Base-by-base conservation (phyloP, 192 early-diverging fungal species). In the Lobosporangium transversale region DNA sequence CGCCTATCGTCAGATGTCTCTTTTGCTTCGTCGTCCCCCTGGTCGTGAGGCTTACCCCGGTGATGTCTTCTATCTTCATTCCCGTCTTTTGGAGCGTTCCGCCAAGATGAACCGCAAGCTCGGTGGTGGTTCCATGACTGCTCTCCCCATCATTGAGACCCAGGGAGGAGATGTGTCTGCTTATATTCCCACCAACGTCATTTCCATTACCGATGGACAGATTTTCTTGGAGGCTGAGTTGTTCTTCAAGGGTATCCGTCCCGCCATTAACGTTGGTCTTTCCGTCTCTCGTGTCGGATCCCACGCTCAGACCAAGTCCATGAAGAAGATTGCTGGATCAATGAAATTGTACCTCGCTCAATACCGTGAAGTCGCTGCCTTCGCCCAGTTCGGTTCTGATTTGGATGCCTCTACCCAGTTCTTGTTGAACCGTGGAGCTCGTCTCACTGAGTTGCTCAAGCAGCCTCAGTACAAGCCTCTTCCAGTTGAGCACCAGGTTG, bases 101-200 rank as follows among this genome's bases (percentile, higher is more conserved):
- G 96, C 96, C 86, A 99, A 99, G 92, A 95, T 99, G 95, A 97
- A 94, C 93, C 92, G 96, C 87, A 85, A 87, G 70, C 89, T 93
- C 85, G 96, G 96, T 68, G 92, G 89, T 71, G 96, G 96, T 84
- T 98, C 97, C 82, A 89, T 99, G 89, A 99, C 97, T 59, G 97
- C 97, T 35, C 91, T 99, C 59, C 97, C 97, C 83, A 94, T 99
- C 79, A 98, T 99, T 88, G 97, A 99, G 84, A 99, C 97, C 69
- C 95, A 98, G 88, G 97, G 97, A 90, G 97, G 97, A 86, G 97
- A 98, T 94, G 97, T 99, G 82, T 99, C 97, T 76, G 97, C 97
- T 32, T 99, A 99, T 89, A 99, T 99, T 90, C 97, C 97, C 66
- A 99, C 97, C 80, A 99, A 99, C 89, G 96, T 99, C 78, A 99